Percentiles rank a stretch among this genome's conserved stretches.
Conservation (phyloP, 1,284 basidiomycete species). For the Malassezia arunalokei region DNA sequence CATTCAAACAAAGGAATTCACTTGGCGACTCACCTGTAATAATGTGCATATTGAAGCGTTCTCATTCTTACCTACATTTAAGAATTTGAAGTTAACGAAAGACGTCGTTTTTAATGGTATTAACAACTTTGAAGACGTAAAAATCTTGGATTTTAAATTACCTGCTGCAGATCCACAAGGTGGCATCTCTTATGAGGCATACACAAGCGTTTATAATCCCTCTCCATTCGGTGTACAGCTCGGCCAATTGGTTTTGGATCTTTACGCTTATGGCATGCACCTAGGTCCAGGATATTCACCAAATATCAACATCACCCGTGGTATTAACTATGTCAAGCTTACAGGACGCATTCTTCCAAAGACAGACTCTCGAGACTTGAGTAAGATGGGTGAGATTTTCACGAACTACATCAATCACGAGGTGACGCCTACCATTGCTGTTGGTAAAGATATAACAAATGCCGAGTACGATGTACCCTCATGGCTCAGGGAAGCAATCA, state of each 20-base stretch:
- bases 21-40: constrained; percentile 57
- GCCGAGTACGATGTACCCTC: constrained; percentile 52
- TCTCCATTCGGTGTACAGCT: constrained; percentile 63
- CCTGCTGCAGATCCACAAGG: constrained; percentile 60
- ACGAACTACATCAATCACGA: constrained; percentile 63
- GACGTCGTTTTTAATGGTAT: constrained; percentile 52
- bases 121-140: constrained; percentile 57
- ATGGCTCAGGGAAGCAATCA: constrained; percentile 59
- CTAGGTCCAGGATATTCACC: constrained; percentile 54
- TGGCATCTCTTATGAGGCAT: constrained; percentile 58
- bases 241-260: constrained; percentile 58
- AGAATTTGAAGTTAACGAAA: constrained; percentile 28
- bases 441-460: constrained; percentile 51
- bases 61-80: constrained; percentile 44
- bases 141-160: constrained; percentile 58
- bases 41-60: constrained; percentile 58
- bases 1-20: constrained; percentile 60
- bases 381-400: constrained; percentile 56
- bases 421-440: constrained; percentile 54
- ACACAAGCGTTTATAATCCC: constrained; percentile 56
- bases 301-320: constrained; percentile 43
- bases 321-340: constrained; percentile 57
- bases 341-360: constrained; percentile 56
- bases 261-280: constrained; percentile 55
- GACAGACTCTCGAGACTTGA: constrained; percentile 51